Percentiles rank a stretch among this genome's conserved stretches.
phyloP scores from a whole-genome alignment of 2,329 filamentous ascomycete species.

The Colletotrichum sp. region DNA sequence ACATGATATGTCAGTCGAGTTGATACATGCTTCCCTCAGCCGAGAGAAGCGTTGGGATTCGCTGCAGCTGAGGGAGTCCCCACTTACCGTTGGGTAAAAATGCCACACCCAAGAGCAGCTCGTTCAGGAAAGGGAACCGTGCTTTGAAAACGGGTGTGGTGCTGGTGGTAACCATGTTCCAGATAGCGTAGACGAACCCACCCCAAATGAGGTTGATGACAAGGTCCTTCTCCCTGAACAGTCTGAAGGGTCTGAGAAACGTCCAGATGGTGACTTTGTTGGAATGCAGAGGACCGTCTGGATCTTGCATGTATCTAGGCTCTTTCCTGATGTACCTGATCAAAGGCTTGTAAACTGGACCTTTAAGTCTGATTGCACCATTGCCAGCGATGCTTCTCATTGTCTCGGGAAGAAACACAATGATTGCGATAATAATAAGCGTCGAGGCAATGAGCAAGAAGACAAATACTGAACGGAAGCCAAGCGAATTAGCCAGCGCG shows the following conservation, averaged over 20 bases:
- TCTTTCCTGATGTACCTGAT: constrained; percentile 21
- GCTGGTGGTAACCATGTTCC: constrained; percentile 52
- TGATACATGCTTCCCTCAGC: background rate
- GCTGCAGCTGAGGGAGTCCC: background rate
- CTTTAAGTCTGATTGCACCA: constrained; percentile 25
- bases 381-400: constrained; percentile 31
- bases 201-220: constrained; percentile 46
- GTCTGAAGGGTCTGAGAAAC: constrained; percentile 40
- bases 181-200: constrained; percentile 39
- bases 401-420: constrained; percentile 33
- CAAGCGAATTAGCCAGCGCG: constrained; percentile 25
- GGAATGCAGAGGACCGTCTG: constrained; percentile 23
- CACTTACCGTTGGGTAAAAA: constrained; percentile 30
- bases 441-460: constrained; percentile 8
- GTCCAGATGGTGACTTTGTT: constrained; percentile 32
- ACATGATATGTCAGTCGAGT: background rate
- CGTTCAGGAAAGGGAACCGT: constrained; percentile 25
- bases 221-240: constrained; percentile 48
- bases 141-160: constrained; percentile 41
- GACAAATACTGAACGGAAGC: constrained; percentile 20
- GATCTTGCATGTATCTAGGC: constrained; percentile 21
- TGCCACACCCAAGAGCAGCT: constrained; percentile 28
- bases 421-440: constrained; percentile 22
- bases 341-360: constrained; percentile 29
- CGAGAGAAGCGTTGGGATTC: background rate